These are phyloP conservation scores for Alternaria ventricosa DNA, from an alignment of 2,329 filamentous ascomycete species.

Conservation along the genomic window DNA sequence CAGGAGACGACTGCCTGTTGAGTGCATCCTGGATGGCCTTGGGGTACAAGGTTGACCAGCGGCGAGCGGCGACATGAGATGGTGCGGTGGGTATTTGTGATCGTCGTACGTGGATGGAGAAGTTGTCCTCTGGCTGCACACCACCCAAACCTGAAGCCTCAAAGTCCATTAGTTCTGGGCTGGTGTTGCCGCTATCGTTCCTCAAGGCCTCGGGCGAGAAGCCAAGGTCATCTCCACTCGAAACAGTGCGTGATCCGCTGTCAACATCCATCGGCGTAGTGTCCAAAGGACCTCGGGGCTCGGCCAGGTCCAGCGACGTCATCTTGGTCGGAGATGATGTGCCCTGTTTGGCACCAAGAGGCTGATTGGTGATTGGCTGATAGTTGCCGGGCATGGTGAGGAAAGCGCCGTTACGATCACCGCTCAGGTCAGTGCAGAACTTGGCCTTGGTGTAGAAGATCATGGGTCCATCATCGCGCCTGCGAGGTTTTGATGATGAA, in stretches of 20 bases:
- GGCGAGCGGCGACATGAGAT: background rate
- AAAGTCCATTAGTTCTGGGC: slow-evolving; percentile 46
- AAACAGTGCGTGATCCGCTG: slow-evolving; percentile 40
- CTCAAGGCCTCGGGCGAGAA: slow-evolving; percentile 47
- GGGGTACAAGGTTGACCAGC: slow-evolving; percentile 27
- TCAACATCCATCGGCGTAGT: slow-evolving; percentile 27
- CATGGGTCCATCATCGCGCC: slow-evolving; percentile 72
- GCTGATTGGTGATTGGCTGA: slow-evolving; percentile 38
- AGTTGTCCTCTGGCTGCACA: slow-evolving; percentile 64
- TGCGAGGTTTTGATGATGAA: slow-evolving; percentile 55
- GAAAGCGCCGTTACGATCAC: slow-evolving; percentile 56
- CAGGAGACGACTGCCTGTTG: slow-evolving; percentile 13
- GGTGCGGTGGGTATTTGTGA: slow-evolving; percentile 26
- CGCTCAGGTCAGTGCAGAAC: slow-evolving; percentile 82
- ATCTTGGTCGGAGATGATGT: background rate
- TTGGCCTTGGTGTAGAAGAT: slow-evolving; percentile 83
- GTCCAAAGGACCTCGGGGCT: slow-evolving; percentile 36
- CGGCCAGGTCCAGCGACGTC: slow-evolving; percentile 32
- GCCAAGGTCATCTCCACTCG: slow-evolving; percentile 39
- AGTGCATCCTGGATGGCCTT: slow-evolving; percentile 47
- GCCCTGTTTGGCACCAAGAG: slow-evolving; percentile 33
- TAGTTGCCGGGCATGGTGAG: slow-evolving; percentile 34
- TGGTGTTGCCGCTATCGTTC: slow-evolving; percentile 30
- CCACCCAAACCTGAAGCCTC: slow-evolving; percentile 65
- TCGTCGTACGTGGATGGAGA: slow-evolving; percentile 59